phyloP scores from a whole-genome alignment of 352 stramenopile species.

The Aphanomyces cochlioides region DNA sequence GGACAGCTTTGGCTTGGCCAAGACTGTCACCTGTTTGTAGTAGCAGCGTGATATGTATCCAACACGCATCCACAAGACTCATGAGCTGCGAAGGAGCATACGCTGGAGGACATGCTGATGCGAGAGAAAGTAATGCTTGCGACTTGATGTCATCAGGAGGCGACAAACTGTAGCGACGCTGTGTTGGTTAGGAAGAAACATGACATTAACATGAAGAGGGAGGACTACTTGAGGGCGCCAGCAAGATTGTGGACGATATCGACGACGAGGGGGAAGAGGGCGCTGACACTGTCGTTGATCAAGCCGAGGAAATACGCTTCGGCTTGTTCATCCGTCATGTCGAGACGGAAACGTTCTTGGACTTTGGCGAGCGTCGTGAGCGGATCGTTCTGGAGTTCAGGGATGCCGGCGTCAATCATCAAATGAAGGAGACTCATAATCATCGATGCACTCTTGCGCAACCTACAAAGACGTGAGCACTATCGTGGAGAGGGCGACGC shows the following conservation, averaged over 20 bases:
- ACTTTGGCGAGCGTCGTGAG: constrained; percentile 85
- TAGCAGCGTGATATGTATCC: no score
- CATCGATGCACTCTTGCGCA: constrained; percentile 97
- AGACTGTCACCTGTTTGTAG: no score
- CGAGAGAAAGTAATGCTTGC: no score
- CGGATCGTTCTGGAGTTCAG: constrained; percentile 84
- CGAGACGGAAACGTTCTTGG: constrained; percentile 95
- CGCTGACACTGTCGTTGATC: constrained; percentile 94
- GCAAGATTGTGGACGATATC: constrained; percentile 82
- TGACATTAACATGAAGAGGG: no score
- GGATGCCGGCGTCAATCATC: constrained; percentile 98
- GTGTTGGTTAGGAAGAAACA: no score
- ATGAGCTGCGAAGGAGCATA: no score
- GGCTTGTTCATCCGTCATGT: constrained; percentile 96
- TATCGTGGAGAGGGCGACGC: constrained; percentile 57
- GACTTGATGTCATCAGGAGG: no score
- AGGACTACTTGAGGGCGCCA: constrained; percentile 2
- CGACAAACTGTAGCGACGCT: no score
- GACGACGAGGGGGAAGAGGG: constrained; percentile 85
- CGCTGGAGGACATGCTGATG: no score
- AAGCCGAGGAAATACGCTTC: constrained; percentile 96
- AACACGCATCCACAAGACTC: no score
- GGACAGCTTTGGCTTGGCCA: no score
- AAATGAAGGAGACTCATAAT: constrained; percentile 98
- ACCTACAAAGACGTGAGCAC: constrained; percentile 69